phyloP scores from a whole-genome alignment of 768 basidiomycete genomes.

The Mycena sanguinolenta region DNA sequence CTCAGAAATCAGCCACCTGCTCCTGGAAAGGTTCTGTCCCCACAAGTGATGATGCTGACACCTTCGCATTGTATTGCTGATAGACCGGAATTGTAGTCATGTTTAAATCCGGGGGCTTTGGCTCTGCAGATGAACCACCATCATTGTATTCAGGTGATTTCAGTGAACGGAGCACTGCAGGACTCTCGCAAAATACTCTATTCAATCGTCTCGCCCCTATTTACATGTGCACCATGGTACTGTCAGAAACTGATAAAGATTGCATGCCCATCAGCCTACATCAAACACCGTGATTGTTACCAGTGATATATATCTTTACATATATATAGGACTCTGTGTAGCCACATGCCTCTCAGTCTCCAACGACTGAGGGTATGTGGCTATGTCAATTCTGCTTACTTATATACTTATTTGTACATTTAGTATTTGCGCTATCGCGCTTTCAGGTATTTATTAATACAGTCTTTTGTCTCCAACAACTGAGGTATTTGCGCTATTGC shows the following conservation, averaged over 20 bases:
- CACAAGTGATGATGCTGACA: no score
- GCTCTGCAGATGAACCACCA: no score
- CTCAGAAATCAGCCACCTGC: no score
- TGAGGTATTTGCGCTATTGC: conserved; percentile 1
- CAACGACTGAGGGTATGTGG: conserved; percentile 4
- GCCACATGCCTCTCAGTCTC: conserved; percentile 1
- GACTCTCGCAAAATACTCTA: no score
- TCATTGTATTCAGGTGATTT: no score
- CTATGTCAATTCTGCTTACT: background rate
- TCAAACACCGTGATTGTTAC: background rate
- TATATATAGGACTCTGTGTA: background rate
- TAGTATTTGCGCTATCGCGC: background rate
- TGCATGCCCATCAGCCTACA: background rate
- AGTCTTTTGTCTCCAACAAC: conserved; percentile 2
- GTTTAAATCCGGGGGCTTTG: no score
- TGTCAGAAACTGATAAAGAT: background rate
- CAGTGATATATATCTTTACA: background rate
- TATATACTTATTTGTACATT: conserved; percentile 2
- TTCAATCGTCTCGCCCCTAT: no score
- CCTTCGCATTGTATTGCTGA: no score
- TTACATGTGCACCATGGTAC: no score
- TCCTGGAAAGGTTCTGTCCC: no score
- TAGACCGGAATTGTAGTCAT: no score
- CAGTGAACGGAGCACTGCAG: no score
- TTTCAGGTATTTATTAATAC: background rate